Evolutionary conservation across 1,284 basidiomycete species (phyloP).

Genomic region (Macrocystidia cucumis): DNA sequence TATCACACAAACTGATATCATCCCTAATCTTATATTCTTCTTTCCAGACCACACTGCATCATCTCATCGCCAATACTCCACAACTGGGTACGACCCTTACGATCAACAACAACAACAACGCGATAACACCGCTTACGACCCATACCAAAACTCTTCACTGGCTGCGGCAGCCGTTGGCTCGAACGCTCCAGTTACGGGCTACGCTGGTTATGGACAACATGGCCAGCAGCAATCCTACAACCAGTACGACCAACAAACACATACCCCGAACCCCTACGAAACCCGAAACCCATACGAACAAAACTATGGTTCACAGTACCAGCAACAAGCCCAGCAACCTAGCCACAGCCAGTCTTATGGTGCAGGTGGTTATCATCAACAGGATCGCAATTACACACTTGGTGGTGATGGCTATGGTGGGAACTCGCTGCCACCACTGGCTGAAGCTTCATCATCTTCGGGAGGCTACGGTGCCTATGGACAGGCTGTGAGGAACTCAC

Average conservation of each 20-base stretch:
- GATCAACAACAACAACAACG: constrained; percentile 22
- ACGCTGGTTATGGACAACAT: too few relatives aligned
- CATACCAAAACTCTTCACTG: too few relatives aligned
- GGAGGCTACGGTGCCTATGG: constrained; percentile 14
- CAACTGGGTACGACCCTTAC: constrained; percentile 38
- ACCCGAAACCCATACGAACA: constrained; percentile 11
- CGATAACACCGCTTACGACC: constrained; percentile 24
- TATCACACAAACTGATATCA: constrained; percentile 1
- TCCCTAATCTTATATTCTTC: constrained; percentile 8
- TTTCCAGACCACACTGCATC: constrained; percentile 42
- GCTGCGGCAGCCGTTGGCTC: too few relatives aligned
- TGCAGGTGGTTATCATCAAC: constrained; percentile 22
- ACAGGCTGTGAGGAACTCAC: constrained; percentile 15
- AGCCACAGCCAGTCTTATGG: constrained; percentile 20
- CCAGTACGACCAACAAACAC: too few relatives aligned
- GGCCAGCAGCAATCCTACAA: too few relatives aligned
- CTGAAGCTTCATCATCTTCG: constrained; percentile 18
- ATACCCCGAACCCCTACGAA: constrained; percentile 1
- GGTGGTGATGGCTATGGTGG: constrained; percentile 50
- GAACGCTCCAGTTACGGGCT: too few relatives aligned
- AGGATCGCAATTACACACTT: constrained; percentile 48
- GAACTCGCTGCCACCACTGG: constrained; percentile 37
- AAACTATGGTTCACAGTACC: constrained; percentile 11
- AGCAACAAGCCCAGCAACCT: constrained; percentile 21
- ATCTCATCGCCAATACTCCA: constrained; percentile 42